phyloP scores from a whole-genome alignment of 108 stramenopile genomes.

The Mediolabrus comicus region DNA sequence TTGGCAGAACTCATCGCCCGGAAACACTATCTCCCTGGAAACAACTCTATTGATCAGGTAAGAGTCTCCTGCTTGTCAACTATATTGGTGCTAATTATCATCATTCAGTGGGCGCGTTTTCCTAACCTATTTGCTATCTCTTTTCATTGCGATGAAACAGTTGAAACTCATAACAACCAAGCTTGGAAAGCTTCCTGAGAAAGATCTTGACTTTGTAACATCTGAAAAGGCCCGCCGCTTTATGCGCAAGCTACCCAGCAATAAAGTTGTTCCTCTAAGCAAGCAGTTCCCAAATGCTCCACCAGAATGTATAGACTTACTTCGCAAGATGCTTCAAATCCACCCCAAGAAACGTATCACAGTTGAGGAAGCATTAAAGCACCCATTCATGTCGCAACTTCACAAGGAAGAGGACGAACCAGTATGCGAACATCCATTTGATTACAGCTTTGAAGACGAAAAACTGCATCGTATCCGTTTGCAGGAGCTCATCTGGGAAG shows the following conservation, averaged over 20 bases:
- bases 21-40: constrained; percentile 97
- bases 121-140: neutral
- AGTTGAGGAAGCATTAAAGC: constrained; percentile 89
- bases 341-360: constrained; percentile 87
- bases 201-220: constrained; percentile 93
- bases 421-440: constrained; percentile 59
- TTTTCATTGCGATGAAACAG: constrained; percentile 39
- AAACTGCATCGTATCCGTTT: constrained; percentile 76
- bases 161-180: constrained; percentile 85
- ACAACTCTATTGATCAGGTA: constrained; percentile 99
- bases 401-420: constrained; percentile 89
- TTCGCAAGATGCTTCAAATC: constrained; percentile 91
- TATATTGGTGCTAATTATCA: constrained; percentile 16
- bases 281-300: constrained; percentile 79
- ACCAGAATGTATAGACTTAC: constrained; percentile 87
- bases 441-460: constrained; percentile 87
- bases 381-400: constrained; percentile 90
- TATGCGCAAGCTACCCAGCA: constrained; percentile 83
- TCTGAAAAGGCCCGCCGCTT: constrained; percentile 91
- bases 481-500: constrained; percentile 90
- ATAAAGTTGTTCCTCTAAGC: constrained; percentile 54
- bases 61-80: constrained; percentile 45
- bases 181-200: constrained; percentile 89
- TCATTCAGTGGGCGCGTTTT: neutral
- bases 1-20: constrained; percentile 96